Evolutionary conservation across 2,329 filamentous ascomycete genomes (phyloP).

Genomic region (Hypomyces perniciosus): DNA sequence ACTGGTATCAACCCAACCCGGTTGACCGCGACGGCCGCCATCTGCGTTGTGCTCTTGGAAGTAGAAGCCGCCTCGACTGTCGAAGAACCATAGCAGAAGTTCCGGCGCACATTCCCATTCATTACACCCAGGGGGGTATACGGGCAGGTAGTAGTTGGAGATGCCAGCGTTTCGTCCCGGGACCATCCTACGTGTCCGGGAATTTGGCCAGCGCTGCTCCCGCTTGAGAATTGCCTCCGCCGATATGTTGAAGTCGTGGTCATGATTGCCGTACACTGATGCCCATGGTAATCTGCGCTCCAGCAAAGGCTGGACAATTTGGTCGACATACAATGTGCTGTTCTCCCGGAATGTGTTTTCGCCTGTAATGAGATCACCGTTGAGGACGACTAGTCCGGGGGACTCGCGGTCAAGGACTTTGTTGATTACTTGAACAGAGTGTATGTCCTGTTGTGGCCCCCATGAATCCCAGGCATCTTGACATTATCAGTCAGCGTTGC

Average conservation of each 20-base stretch:
- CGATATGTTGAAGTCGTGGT: conserved; percentile 53
- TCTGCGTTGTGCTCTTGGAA: conserved; percentile 34
- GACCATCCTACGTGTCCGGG: conserved; percentile 37
- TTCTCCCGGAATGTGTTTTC: conserved; percentile 55
- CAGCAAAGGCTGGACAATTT: conserved; percentile 53
- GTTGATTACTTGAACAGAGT: conserved; percentile 51
- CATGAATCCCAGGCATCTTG: conserved; percentile 40
- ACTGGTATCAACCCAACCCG: conserved; percentile 39
- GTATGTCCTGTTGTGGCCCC: conserved; percentile 48
- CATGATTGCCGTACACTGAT: conserved; percentile 67
- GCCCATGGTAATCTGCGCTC: conserved; percentile 53
- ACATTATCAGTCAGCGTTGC: neutral
- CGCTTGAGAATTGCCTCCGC: conserved; percentile 37
- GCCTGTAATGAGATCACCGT: conserved; percentile 66
- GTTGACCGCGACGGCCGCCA: conserved; percentile 27
- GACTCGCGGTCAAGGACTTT: conserved; percentile 51
- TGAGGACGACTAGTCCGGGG: conserved; percentile 59
- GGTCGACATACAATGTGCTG: conserved; percentile 50
- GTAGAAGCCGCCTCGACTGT: conserved; percentile 53
- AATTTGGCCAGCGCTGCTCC: conserved; percentile 33
- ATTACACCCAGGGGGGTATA: conserved; percentile 33
- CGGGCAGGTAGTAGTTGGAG: conserved; percentile 44
- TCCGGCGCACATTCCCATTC: conserved; percentile 29
- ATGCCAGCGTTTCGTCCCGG: conserved; percentile 29
- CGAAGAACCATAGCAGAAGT: conserved; percentile 66